Evolutionary conservation across 495 filamentous ascomycete genomes (phyloP).

Genomic region (Friedmanniomyces endolithicus): DNA sequence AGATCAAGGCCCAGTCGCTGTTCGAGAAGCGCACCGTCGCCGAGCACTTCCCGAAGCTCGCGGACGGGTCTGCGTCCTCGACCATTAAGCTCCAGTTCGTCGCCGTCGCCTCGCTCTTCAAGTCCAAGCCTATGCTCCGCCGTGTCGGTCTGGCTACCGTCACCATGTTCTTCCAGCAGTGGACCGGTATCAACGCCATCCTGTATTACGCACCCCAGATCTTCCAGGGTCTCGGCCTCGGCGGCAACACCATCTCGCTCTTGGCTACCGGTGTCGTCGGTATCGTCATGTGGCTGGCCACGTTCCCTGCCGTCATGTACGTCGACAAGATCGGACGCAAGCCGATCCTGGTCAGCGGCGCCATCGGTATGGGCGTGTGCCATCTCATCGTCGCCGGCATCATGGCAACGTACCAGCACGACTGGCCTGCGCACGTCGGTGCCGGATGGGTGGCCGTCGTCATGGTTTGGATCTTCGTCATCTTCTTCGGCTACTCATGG

Average conservation of each 20-base stretch:
- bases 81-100: slow-evolving; percentile 58
- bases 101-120: slow-evolving; percentile 59
- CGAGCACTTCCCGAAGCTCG: slow-evolving; percentile 56
- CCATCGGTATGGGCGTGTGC: slow-evolving; percentile 30
- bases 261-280: slow-evolving; percentile 71
- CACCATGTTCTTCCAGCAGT: slow-evolving; percentile 71
- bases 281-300: slow-evolving; percentile 48
- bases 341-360: slow-evolving; percentile 28
- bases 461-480: slow-evolving; percentile 74
- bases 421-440: slow-evolving; percentile 44
- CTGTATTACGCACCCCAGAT: slow-evolving; percentile 59
- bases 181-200: slow-evolving; percentile 49
- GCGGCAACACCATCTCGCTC: slow-evolving; percentile 49
- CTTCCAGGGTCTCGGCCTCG: slow-evolving; percentile 56
- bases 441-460: slow-evolving; percentile 67
- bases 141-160: slow-evolving; percentile 55
- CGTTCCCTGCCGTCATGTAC: slow-evolving; percentile 48
- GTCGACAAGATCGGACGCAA: slow-evolving; percentile 37
- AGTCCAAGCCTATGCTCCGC: slow-evolving; percentile 60
- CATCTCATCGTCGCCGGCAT: slow-evolving; percentile 66
- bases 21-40: slow-evolving; percentile 66
- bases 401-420: slow-evolving; percentile 49
- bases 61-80: slow-evolving; percentile 47
- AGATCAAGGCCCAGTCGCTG: slow-evolving; percentile 67
- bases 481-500: slow-evolving; percentile 71